Percentiles rank a stretch among this genome's conserved stretches.
Evolutionary conservation across 192 early-diverging fungal species (phyloP).

Genomic region (Gorgonomyces haynaldii): DNA sequence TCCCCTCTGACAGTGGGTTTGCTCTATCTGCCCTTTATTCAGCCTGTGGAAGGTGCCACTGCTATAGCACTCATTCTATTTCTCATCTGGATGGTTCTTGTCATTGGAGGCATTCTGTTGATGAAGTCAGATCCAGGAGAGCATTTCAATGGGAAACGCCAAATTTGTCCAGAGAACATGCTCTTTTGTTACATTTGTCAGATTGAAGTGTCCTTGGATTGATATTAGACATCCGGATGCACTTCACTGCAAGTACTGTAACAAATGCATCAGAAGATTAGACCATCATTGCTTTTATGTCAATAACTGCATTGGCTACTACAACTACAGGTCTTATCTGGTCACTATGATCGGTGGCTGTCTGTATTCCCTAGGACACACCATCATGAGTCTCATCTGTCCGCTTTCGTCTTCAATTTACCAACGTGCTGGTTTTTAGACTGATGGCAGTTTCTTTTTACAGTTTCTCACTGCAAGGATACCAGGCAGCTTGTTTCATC

Average conservation of each 20-base stretch:
- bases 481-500: no score
- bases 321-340: conserved; percentile 25
- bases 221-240: conserved; percentile 15
- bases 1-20: no score
- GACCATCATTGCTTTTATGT: conserved; percentile 44
- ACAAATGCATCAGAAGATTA: conserved; percentile 33
- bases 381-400: no score
- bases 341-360: background rate
- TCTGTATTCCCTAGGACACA: background rate
- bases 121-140: conserved; percentile 7
- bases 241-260: conserved; percentile 39
- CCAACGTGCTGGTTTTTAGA: no score
- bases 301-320: conserved; percentile 35
- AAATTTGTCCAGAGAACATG: background rate
- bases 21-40: no score
- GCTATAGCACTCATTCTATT: no score
- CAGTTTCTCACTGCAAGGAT: no score
- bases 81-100: no score
- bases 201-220: no score
- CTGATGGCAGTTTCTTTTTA: no score
- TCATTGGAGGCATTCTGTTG: background rate
- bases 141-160: background rate
- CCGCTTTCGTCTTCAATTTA: no score
- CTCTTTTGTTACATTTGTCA: background rate
- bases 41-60: no score